These are phyloP conservation scores for Asterella californica DNA, from an alignment of 225 moss, liverwort and hornwort species.

Conservation along the genomic window DNA sequence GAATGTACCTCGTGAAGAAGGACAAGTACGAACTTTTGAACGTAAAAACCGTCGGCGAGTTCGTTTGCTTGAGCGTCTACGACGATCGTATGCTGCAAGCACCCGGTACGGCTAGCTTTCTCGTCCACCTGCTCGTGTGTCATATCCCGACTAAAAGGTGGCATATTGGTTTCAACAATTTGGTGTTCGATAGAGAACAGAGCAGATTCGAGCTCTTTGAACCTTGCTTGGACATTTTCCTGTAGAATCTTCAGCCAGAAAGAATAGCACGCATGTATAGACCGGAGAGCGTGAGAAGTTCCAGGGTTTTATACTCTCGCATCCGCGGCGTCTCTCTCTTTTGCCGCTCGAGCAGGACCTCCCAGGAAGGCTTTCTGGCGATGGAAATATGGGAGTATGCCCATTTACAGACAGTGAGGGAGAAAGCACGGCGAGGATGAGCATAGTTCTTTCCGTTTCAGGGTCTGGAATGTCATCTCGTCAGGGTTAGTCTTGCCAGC, in stretches of 20 bases:
- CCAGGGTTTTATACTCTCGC: too few species aligned
- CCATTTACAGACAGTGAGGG: too few species aligned
- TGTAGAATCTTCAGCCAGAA: background rate
- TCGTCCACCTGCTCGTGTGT: conserved; percentile 2
- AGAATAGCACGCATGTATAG: too few species aligned
- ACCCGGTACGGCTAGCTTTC: background rate
- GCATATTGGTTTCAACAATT: background rate
- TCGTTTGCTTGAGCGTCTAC: background rate
- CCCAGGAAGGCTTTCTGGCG: too few species aligned
- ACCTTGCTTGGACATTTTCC: conserved; percentile 12
- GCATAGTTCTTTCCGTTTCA: too few species aligned
- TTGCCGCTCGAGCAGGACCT: too few species aligned
- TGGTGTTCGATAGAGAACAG: background rate
- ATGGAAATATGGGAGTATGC: too few species aligned
- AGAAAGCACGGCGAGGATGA: too few species aligned
- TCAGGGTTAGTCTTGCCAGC: too few species aligned
- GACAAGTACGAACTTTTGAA: background rate
- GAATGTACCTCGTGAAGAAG: background rate
- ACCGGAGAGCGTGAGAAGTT: too few species aligned
- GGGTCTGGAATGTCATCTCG: too few species aligned
- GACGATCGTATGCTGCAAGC: background rate
- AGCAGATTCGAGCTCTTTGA: conserved; percentile 4
- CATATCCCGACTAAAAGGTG: background rate
- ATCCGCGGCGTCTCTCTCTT: too few species aligned
- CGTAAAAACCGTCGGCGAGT: background rate